phyloP scores from a whole-genome alignment of 345 rosid genomes.

The Gossypium rotundifolium region DNA sequence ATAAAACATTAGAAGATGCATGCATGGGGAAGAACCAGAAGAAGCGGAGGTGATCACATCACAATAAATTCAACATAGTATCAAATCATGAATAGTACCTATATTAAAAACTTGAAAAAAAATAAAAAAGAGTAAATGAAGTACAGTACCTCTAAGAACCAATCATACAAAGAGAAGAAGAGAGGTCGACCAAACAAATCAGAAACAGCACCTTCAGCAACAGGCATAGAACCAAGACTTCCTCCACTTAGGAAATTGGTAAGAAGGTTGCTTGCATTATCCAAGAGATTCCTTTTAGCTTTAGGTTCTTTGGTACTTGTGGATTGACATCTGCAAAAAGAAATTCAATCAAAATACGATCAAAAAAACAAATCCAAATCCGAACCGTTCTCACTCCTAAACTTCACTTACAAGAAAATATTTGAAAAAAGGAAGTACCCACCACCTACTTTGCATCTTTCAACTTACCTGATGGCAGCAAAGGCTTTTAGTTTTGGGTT shows the following conservation, averaged over 20 bases:
- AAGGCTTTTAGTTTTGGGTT: not conserved
- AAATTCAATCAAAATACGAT: not conserved
- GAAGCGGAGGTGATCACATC: not conserved
- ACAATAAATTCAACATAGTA: not conserved
- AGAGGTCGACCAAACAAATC: conserved; percentile 83
- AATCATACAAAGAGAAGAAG: conserved; percentile 78
- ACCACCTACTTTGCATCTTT: not conserved
- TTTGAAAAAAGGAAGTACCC: not conserved
- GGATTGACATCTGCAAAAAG: conserved; percentile 64
- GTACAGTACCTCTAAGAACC: conserved; percentile 74
- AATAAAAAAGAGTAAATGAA: not conserved
- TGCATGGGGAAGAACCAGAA: not conserved
- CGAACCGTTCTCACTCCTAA: not conserved
- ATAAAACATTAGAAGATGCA: not conserved
- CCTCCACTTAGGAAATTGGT: conserved; percentile 83
- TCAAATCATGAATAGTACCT: not conserved
- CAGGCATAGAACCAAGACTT: conserved; percentile 70
- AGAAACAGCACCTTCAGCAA: conserved; percentile 88
- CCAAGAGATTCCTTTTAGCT: conserved; percentile 51
- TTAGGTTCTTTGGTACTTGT: conserved; percentile 47
- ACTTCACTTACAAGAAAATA: not conserved
- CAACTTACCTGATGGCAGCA: conserved; percentile 5
- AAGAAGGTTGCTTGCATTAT: conserved; percentile 83
- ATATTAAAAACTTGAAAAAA: not conserved
- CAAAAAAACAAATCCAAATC: not conserved